Conservation (phyloP, 2,329 filamentous ascomycete genomes). For the Xylaria hypoxylon region DNA sequence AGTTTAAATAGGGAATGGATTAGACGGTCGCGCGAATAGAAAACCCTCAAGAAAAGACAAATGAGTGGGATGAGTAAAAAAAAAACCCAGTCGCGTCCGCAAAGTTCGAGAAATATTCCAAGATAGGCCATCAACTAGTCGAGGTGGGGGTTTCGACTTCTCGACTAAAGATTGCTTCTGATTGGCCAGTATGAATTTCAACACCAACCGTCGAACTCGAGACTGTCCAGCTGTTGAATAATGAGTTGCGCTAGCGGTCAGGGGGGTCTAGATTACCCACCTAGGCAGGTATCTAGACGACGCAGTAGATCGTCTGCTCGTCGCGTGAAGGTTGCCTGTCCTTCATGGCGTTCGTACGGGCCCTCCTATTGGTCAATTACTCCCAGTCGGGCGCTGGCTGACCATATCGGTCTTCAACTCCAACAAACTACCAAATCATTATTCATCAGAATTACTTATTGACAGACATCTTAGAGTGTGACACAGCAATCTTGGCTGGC, state of each 20-base stretch:
- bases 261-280: background rate
- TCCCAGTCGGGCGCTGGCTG: background rate
- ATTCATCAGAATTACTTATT: conserved; percentile 6
- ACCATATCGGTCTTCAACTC: conserved; percentile 11
- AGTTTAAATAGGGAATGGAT: background rate
- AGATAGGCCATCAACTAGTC: conserved; percentile 25
- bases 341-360: conserved; percentile 10
- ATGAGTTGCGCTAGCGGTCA: background rate
- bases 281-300: background rate
- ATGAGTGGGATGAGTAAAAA: background rate
- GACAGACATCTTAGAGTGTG: background rate
- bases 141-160: conserved; percentile 31
- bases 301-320: background rate
- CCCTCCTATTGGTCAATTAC: conserved; percentile 24
- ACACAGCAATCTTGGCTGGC: background rate
- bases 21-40: background rate
- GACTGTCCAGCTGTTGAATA: conserved; percentile 17
- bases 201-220: background rate
- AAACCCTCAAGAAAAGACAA: too few species aligned
- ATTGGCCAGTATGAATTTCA: conserved; percentile 19
- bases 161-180: conserved; percentile 28
- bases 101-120: conserved; percentile 27
- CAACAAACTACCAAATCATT: background rate
- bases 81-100: conserved; percentile 19
- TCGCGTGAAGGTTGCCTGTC: background rate